These are phyloP conservation scores for Suhomyces coccinellae DNA, from an alignment of 1,139 yeast genomes.

Conservation along the genomic window DNA sequence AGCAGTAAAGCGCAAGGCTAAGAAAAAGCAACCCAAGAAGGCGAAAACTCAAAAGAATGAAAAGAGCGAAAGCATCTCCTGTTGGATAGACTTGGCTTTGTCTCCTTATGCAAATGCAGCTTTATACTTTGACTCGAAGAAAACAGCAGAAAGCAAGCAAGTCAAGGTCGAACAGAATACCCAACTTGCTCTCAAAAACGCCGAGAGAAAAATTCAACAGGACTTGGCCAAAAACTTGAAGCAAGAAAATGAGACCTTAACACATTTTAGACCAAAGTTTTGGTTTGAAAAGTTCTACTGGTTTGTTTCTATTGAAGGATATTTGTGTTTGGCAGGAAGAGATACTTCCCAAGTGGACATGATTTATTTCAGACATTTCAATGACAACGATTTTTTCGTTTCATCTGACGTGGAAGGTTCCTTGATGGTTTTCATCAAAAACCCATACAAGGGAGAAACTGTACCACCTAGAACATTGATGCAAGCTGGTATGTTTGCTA, in stretches of 20 bases:
- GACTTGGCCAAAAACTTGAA: conserved; percentile 71
- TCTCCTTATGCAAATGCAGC: conserved; percentile 93
- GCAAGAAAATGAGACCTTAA: conserved; percentile 61
- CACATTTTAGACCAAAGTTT: conserved; percentile 66
- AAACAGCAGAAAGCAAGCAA: conserved; percentile 75
- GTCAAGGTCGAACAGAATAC: conserved; percentile 80
- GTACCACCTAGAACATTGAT: conserved; percentile 82
- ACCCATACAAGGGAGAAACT: conserved; percentile 59
- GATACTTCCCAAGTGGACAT: conserved; percentile 84
- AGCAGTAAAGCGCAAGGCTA: conserved; percentile 12
- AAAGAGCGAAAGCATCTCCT: conserved; percentile 37
- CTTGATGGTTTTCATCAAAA: conserved; percentile 74
- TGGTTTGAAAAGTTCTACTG: conserved; percentile 96
- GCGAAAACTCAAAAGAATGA: conserved; percentile 11
- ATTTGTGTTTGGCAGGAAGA: conserved; percentile 81
- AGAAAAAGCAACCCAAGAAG: conserved; percentile 13
- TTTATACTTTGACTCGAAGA: conserved; percentile 77
- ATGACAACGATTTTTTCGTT: conserved; percentile 70
- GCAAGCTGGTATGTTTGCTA: conserved; percentile 86
- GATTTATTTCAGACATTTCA: conserved; percentile 75
- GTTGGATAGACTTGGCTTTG: conserved; percentile 64
- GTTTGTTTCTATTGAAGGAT: conserved; percentile 90
- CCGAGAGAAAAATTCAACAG: conserved; percentile 73
- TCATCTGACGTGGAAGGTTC: conserved; percentile 76
- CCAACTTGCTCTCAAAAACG: conserved; percentile 75